Evolutionary conservation across 2,329 filamentous ascomycete species (phyloP).

Genomic region (Aspergillus thermomutatus): DNA sequence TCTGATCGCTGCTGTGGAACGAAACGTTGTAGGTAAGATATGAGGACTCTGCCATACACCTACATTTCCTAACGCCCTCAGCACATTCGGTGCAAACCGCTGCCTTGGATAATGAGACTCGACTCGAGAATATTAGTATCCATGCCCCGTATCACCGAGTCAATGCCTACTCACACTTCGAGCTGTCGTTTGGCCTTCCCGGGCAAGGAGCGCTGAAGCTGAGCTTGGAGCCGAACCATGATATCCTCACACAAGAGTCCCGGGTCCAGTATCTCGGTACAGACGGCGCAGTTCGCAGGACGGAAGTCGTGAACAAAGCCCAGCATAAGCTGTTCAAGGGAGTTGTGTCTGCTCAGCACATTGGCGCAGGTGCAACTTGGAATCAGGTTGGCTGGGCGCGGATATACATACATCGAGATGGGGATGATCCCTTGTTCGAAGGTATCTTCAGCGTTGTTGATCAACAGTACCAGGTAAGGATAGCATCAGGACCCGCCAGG

Average conservation of each 20-base stretch:
- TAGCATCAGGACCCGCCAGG: background rate
- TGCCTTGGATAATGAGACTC: background rate
- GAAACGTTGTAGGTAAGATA: no score
- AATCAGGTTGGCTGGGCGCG: constrained; percentile 9
- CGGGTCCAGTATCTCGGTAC: constrained; percentile 7
- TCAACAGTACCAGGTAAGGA: constrained; percentile 5
- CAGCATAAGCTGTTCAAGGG: constrained; percentile 5
- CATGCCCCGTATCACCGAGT: background rate
- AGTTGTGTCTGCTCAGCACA: background rate
- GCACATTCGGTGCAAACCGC: constrained; percentile 4
- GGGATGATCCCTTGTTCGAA: constrained; percentile 7
- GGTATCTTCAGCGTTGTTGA: constrained; percentile 6
- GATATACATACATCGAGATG: constrained; percentile 9
- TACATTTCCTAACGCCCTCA: background rate
- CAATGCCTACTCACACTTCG: background rate
- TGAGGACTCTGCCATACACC: no score
- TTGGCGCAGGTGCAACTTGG: background rate
- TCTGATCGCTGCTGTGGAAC: no score
- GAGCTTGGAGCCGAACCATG: constrained; percentile 6
- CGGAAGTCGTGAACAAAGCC: background rate
- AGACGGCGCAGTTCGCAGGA: background rate
- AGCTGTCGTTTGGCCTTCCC: constrained; percentile 3
- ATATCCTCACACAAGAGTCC: constrained; percentile 5
- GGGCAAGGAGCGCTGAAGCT: background rate
- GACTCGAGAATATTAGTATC: background rate